These are phyloP conservation scores for Didymella keratinophila DNA, from an alignment of 2,329 filamentous ascomycete genomes.

Conservation along the genomic window DNA sequence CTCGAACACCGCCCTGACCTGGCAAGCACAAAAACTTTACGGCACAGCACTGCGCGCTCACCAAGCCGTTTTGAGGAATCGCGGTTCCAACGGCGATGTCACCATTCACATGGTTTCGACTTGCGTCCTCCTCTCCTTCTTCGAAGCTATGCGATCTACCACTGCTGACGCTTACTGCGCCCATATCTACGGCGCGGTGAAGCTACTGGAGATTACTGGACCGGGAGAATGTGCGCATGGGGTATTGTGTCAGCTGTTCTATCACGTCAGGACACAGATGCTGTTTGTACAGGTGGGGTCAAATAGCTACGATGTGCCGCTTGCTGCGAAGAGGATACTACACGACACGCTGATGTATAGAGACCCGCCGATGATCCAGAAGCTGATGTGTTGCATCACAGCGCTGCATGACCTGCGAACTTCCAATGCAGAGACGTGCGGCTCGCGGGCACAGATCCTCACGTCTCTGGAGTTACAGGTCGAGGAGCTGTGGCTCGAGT, in stretches of 20 bases:
- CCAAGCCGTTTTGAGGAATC: constrained; percentile 20
- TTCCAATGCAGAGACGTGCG: background rate
- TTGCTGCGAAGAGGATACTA: constrained; percentile 29
- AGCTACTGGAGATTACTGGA: constrained; percentile 37
- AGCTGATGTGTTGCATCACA: constrained; percentile 33
- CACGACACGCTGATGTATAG: constrained; percentile 33
- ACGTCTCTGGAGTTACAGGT: background rate
- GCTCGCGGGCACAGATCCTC: background rate
- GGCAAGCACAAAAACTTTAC: constrained; percentile 37
- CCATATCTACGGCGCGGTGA: constrained; percentile 42
- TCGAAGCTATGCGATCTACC: constrained; percentile 44
- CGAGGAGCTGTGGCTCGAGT: constrained; percentile 4
- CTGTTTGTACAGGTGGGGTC: constrained; percentile 34
- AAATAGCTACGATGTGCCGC: background rate
- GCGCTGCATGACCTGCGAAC: constrained; percentile 28
- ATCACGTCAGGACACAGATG: constrained; percentile 41
- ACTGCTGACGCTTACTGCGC: constrained; percentile 39
- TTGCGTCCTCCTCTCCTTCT: constrained; percentile 41
- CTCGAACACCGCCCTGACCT: constrained; percentile 26
- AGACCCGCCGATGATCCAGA: constrained; percentile 36
- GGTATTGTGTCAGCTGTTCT: constrained; percentile 44
- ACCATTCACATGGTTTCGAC: constrained; percentile 45
- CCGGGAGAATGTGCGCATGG: constrained; percentile 36
- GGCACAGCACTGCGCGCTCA: constrained; percentile 39
- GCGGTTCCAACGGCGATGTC: constrained; percentile 22